Conservation (phyloP, 148 eudicot species). For the Silene latifolia region DNA sequence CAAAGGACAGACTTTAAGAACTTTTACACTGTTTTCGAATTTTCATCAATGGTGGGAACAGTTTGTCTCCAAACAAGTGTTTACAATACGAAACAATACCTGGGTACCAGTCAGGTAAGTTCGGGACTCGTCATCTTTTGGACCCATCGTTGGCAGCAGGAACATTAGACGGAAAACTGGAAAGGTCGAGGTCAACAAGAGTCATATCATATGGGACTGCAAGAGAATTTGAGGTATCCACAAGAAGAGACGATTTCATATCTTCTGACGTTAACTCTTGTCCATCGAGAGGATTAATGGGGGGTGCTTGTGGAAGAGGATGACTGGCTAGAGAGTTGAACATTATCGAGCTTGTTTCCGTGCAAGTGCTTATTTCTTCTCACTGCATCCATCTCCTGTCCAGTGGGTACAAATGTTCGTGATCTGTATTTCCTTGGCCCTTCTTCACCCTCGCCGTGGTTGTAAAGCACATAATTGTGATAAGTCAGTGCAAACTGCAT, state of each 20-base stretch:
- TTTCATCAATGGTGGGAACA: slow-evolving; percentile 5
- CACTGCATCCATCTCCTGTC: slow-evolving; percentile 87
- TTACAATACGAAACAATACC: slow-evolving; percentile 21
- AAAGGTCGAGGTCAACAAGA: slow-evolving; percentile 75
- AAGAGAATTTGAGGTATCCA: slow-evolving; percentile 53
- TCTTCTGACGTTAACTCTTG: slow-evolving; percentile 37
- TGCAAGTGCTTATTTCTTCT: slow-evolving; percentile 58
- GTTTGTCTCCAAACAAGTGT: slow-evolving; percentile 13
- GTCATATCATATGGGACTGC: slow-evolving; percentile 62
- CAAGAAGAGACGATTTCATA: slow-evolving; percentile 54
- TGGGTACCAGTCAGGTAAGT: slow-evolving; percentile 16
- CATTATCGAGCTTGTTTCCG: slow-evolving; percentile 62
- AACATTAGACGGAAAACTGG: slow-evolving; percentile 48
- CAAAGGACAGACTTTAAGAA: slow-evolving; percentile 16
- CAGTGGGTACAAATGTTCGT: slow-evolving; percentile 93
- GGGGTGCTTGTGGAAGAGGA: slow-evolving; percentile 48
- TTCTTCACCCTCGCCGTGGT: slow-evolving; percentile 79
- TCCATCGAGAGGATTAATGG: slow-evolving; percentile 30
- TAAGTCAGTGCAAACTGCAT: slow-evolving; percentile 96
- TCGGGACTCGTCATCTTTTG: slow-evolving; percentile 42
- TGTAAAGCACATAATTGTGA: slow-evolving; percentile 93
- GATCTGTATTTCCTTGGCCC: slow-evolving; percentile 78
- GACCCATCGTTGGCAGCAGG: slow-evolving; percentile 50
- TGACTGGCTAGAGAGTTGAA: slow-evolving; percentile 58
- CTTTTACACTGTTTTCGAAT: slow-evolving; percentile 19